Evolutionary conservation across 2,329 filamentous ascomycete species (phyloP).

Genomic region (Alternaria viburni): DNA sequence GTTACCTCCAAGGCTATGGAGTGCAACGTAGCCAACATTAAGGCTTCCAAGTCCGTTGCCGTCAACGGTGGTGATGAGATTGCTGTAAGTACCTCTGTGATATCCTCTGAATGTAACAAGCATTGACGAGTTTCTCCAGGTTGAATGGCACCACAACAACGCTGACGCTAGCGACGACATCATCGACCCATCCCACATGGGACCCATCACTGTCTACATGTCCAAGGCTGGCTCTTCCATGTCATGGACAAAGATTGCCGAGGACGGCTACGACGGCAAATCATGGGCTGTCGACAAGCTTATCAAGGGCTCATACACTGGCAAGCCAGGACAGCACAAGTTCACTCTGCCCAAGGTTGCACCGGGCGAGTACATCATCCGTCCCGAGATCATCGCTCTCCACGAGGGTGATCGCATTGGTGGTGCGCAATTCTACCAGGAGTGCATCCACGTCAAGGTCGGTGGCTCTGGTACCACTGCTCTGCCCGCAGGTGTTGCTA

Average conservation of each 20-base stretch:
- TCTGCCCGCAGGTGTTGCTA: conserved; percentile 53
- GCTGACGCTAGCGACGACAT: conserved; percentile 56
- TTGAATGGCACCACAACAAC: conserved; percentile 60
- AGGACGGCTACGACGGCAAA: conserved; percentile 44
- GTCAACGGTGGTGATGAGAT: conserved; percentile 58
- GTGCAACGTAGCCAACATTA: conserved; percentile 44
- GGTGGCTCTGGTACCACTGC: conserved; percentile 38
- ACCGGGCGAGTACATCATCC: conserved; percentile 52
- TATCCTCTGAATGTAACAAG: neutral
- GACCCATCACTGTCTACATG: conserved; percentile 61
- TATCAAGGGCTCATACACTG: conserved; percentile 35
- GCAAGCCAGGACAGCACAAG: conserved; percentile 50
- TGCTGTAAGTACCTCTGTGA: conserved; percentile 9
- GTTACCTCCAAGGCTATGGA: conserved; percentile 43
- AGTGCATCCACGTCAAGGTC: conserved; percentile 52
- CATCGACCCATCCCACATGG: conserved; percentile 59
- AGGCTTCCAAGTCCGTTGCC: conserved; percentile 51
- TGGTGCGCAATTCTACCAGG: conserved; percentile 55
- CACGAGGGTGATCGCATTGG: conserved; percentile 47
- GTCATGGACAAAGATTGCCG: conserved; percentile 57
- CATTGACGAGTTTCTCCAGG: conserved; percentile 13
- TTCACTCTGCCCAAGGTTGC: conserved; percentile 51
- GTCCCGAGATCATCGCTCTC: conserved; percentile 54
- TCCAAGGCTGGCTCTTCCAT: conserved; percentile 52
- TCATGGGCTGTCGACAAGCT: conserved; percentile 51